phyloP scores from a whole-genome alignment of 2,329 filamentous ascomycete species.

The Diaporthe caulivora region DNA sequence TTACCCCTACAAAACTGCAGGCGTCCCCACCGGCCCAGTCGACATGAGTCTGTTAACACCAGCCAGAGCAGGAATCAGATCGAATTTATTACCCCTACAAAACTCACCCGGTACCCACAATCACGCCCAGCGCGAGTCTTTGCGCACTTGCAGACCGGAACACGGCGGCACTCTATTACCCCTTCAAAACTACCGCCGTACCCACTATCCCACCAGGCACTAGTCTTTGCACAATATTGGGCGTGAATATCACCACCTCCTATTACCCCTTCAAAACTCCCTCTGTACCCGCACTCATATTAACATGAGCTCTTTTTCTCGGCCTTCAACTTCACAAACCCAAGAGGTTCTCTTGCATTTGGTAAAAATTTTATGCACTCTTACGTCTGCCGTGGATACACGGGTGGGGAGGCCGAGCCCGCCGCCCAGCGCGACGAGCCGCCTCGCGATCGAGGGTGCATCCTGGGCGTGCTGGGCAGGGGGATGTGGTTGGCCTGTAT shows the following conservation, averaged over 20 bases:
- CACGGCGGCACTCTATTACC: slow-evolving; percentile 1
- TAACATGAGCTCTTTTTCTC: background rate
- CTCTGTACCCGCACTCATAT: background rate
- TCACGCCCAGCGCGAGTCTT: background rate
- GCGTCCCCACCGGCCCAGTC: background rate
- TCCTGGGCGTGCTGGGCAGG: background rate
- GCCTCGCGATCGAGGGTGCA: background rate
- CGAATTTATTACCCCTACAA: slow-evolving; percentile 23
- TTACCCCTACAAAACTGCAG: slow-evolving; percentile 17
- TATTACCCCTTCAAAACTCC: slow-evolving; percentile 12
- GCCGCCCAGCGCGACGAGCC: background rate
- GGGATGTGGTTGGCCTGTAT: too few relatives aligned
- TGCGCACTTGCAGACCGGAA: background rate
- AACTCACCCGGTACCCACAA: background rate
- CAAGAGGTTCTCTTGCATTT: background rate
- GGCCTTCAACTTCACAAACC: background rate
- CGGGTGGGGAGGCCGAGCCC: background rate
- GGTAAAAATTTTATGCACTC: background rate
- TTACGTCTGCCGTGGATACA: slow-evolving; percentile 7
- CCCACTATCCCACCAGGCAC: background rate
- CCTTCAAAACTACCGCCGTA: background rate
- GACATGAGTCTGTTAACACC: slow-evolving; percentile 5
- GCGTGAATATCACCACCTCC: slow-evolving; percentile 15
- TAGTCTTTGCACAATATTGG: slow-evolving; percentile 3
- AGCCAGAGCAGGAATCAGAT: background rate